Evolutionary conservation across 2,329 filamentous ascomycete genomes (phyloP).

Genomic region (Aspergillus uvarum): DNA sequence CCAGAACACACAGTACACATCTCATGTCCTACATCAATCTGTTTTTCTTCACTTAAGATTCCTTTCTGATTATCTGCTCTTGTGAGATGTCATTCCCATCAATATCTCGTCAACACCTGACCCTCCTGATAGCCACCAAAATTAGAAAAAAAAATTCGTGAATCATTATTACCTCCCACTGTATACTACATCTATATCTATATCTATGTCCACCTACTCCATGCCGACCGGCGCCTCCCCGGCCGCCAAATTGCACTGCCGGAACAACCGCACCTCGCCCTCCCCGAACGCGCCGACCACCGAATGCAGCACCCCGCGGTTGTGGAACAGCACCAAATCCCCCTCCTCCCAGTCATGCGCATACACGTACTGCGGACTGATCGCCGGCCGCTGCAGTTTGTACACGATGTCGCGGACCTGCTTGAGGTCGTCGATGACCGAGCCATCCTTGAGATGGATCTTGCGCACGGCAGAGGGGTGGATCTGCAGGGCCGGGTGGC

Average conservation of each 20-base stretch:
- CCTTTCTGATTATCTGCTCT: too few relatives aligned
- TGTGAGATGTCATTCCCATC: too few relatives aligned
- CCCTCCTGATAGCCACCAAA: too few relatives aligned
- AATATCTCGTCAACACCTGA: too few relatives aligned
- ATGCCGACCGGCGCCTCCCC: constrained; percentile 17
- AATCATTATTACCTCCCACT: not conserved
- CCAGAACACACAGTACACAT: too few relatives aligned
- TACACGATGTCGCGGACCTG: constrained; percentile 70
- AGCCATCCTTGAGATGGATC: constrained; percentile 66
- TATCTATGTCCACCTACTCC: not conserved
- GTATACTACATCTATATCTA: not conserved
- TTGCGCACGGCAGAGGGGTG: constrained; percentile 71
- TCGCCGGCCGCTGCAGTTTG: constrained; percentile 68
- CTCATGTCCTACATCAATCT: too few relatives aligned
- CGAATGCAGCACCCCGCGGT: constrained; percentile 70
- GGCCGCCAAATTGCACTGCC: constrained; percentile 74
- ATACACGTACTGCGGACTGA: constrained; percentile 67
- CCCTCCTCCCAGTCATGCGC: constrained; percentile 75
- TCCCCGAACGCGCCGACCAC: constrained; percentile 73
- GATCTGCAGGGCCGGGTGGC: constrained; percentile 67
- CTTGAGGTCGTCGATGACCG: constrained; percentile 66
- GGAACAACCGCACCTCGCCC: constrained; percentile 71
- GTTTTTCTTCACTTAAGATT: too few relatives aligned
- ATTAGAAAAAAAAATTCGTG: not conserved
- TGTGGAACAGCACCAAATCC: constrained; percentile 76